Conservation (phyloP, 306 rosid species). For the Dalbergia oliveri region DNA sequence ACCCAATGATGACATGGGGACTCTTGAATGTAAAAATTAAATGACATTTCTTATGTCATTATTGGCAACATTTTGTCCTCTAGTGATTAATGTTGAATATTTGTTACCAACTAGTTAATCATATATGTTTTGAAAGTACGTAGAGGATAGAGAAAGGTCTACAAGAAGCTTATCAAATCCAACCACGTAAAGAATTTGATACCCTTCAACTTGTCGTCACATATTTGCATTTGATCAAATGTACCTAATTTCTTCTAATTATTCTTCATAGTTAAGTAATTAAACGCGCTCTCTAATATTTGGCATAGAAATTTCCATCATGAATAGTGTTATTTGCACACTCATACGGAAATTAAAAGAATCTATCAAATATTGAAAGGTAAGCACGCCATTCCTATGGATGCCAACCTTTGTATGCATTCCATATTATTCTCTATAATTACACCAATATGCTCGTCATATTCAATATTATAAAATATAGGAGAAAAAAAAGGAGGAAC, state of each 20-base stretch:
- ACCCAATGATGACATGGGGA: too few relatives aligned
- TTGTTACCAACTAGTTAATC: background rate
- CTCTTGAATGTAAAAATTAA: too few relatives aligned
- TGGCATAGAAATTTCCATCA: background rate
- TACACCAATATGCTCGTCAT: background rate
- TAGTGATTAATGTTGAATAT: background rate
- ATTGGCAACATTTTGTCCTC: background rate
- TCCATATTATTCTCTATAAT: background rate
- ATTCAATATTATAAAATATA: background rate
- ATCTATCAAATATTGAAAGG: conserved; percentile 25
- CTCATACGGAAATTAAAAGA: background rate
- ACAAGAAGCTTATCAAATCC: conserved; percentile 24
- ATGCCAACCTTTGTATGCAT: conserved; percentile 5
- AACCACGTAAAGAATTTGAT: background rate
- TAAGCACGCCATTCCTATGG: background rate
- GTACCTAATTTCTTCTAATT: background rate
- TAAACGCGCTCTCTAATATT: conserved; percentile 28
- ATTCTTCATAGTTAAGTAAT: conserved; percentile 35
- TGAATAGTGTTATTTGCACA: background rate
- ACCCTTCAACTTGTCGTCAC: background rate
- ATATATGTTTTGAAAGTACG: background rate
- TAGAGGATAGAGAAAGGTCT: background rate
- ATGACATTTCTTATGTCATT: too few relatives aligned
- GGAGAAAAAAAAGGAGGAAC: background rate
- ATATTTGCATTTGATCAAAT: background rate